phyloP scores from a whole-genome alignment of 352 stramenopile genomes.

The Thraustochytrium aureum region DNA sequence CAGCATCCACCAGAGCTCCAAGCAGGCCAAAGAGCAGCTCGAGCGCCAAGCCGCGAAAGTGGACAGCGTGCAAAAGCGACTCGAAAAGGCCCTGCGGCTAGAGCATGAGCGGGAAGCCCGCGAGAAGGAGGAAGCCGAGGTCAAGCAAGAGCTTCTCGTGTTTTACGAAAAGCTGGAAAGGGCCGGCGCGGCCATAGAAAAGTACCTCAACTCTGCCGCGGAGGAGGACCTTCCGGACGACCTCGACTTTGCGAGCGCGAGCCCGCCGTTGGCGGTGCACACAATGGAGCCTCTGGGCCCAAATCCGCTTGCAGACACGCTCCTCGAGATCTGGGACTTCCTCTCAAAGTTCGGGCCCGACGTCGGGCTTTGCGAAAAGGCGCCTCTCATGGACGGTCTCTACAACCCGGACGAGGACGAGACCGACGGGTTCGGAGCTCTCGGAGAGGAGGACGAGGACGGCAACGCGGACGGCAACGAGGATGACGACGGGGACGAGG shows the following conservation, averaged over 20 bases:
- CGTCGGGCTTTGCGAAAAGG: constrained; percentile 25
- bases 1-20: neutral
- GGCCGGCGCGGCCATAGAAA: constrained; percentile 1
- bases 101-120: constrained; percentile 24
- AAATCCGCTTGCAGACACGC: neutral
- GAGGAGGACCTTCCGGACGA: constrained; percentile 36
- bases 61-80: neutral
- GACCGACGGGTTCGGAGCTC: neutral
- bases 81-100: neutral
- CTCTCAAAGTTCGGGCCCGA: constrained; percentile 27
- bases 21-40: neutral
- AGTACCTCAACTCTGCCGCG: neutral
- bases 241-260: neutral
- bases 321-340: constrained; percentile 52
- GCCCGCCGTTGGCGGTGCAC: constrained; percentile 9
- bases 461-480: neutral
- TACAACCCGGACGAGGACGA: constrained; percentile 15
- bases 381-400: constrained; percentile 16
- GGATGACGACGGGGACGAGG: constrained; percentile 2
- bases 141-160: neutral
- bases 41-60: neutral
- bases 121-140: neutral
- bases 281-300: constrained; percentile 4
- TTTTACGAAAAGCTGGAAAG: constrained; percentile 38
- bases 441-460: constrained; percentile 8